Evolutionary conservation across 306 rosid genomes (phyloP).

Genomic region (Cucurbita maxima): DNA sequence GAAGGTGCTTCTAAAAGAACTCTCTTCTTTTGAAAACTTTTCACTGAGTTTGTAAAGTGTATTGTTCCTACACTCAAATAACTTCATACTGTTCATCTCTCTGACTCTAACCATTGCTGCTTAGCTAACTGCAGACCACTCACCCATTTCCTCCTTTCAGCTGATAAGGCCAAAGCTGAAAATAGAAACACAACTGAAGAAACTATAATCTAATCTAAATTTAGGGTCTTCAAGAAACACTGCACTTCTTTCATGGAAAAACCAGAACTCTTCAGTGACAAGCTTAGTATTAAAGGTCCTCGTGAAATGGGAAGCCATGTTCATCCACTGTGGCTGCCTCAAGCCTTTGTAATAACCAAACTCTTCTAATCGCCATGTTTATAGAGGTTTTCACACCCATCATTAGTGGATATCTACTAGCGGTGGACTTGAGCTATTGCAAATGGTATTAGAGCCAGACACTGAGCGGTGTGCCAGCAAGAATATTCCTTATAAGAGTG

Average conservation of each 20-base stretch:
- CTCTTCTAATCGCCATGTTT: too few relatives aligned
- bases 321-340: neutral
- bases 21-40: neutral
- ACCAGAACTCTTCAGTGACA: neutral
- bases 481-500: too few relatives aligned
- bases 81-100: neutral
- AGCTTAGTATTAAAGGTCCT: neutral
- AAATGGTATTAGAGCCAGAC: too few relatives aligned
- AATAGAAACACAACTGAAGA: neutral
- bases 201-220: neutral
- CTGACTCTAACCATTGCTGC: neutral
- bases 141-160: neutral
- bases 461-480: too few relatives aligned
- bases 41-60: neutral
- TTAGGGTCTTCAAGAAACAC: neutral
- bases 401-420: too few relatives aligned
- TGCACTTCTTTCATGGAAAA: neutral
- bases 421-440: too few relatives aligned
- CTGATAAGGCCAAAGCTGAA: neutral
- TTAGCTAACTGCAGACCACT: neutral
- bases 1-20: constrained; percentile 22
- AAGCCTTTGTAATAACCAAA: too few relatives aligned
- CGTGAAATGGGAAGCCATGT: neutral
- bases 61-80: neutral
- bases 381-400: too few relatives aligned